Base-by-base conservation (phyloP, 495 filamentous ascomycete genomes). In the Lasiosphaeria ovina region DNA sequence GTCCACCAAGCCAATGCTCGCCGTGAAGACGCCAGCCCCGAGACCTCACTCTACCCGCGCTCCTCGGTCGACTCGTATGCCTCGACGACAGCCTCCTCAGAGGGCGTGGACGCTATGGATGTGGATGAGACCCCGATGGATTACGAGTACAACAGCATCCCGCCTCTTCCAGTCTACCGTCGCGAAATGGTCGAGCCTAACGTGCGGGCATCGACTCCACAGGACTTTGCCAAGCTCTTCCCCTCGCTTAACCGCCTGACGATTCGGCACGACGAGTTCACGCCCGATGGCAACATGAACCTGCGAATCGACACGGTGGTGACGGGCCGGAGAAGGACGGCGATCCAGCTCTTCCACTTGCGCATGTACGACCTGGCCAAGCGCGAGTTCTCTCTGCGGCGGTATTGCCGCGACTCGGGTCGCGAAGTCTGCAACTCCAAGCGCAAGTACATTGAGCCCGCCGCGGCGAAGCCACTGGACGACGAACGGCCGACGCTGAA, bases 221-320 rank as follows among this genome's bases (percentile, higher is more conserved):
- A 86, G 16, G 89, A 92, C 55, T 98, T 98, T 70, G 89, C 89
- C 42, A 82, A 86, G 60, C 83, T 93, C 63, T 98, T 97, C 72
- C 93, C 94, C 10, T 93, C 93, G 9, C 79, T 87, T 35, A 84
- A 90, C 65, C 83, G 88, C 51, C 76, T 98, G 35, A 83, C 82
- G 45, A 94, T 98, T 66, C 85, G 89, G 48, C 94, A 98, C 66
- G 94, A 98, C 68, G 92, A 97, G 74, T 82, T 90, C 40, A 96
- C 94, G 3, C 71, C 87, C 16, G 94, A 98, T 72, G 93, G 94
- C 17, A 97, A 98, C 79, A 96, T 97, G 94, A 97, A 97, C 71
- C 81, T 98, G 56, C 87, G 93, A 47, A 81, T 98, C 53, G 92
- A 97, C 70, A 92, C 92, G 14, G 79, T 88, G 57, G 83, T 91